Evolutionary conservation across 352 stramenopile species (phyloP).

Genomic region (Phytophthora tentaculata): DNA sequence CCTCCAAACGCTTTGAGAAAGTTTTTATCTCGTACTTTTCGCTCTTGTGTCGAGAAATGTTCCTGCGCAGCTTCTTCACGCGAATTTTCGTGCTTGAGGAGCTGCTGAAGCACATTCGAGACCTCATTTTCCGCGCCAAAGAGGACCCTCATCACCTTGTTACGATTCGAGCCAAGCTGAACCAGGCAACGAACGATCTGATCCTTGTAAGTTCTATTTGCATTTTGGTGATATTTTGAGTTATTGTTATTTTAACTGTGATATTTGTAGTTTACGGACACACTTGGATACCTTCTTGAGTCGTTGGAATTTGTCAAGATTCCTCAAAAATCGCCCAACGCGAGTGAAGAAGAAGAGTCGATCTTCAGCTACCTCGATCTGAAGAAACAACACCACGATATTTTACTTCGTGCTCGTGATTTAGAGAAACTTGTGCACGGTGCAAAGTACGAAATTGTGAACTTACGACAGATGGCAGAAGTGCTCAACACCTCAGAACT

Average conservation of each 20-base stretch:
- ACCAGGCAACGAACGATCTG: conserved; percentile 91
- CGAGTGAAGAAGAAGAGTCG: conserved; percentile 62
- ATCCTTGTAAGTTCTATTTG: conserved; percentile 64
- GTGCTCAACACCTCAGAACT: conserved; percentile 91
- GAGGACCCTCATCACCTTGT: conserved; percentile 88
- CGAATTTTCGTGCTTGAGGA: conserved; percentile 95
- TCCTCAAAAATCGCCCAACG: conserved; percentile 46
- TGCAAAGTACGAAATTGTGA: conserved; percentile 90
- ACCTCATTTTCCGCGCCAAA: conserved; percentile 89
- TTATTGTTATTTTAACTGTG: background rate
- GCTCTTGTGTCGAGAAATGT: conserved; percentile 95
- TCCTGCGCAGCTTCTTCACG: conserved; percentile 96
- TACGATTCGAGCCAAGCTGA: conserved; percentile 87
- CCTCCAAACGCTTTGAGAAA: conserved; percentile 93
- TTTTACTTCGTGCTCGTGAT: conserved; percentile 89
- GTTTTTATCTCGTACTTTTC: conserved; percentile 95
- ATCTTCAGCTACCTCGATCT: conserved; percentile 95
- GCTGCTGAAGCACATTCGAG: conserved; percentile 92
- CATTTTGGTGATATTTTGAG: background rate
- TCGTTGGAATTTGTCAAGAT: conserved; percentile 90
- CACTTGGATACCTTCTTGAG: conserved; percentile 94
- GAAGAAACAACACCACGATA: conserved; percentile 85
- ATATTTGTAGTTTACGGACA: conserved; percentile 86
- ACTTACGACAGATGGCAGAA: conserved; percentile 78
- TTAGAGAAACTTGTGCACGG: conserved; percentile 93